A percentile compares a stretch with the other conserved stretches of the same genome.
phyloP scores from a whole-genome alignment of 2,329 filamentous ascomycete genomes.

The Phyllosticta capitalensis region DNA sequence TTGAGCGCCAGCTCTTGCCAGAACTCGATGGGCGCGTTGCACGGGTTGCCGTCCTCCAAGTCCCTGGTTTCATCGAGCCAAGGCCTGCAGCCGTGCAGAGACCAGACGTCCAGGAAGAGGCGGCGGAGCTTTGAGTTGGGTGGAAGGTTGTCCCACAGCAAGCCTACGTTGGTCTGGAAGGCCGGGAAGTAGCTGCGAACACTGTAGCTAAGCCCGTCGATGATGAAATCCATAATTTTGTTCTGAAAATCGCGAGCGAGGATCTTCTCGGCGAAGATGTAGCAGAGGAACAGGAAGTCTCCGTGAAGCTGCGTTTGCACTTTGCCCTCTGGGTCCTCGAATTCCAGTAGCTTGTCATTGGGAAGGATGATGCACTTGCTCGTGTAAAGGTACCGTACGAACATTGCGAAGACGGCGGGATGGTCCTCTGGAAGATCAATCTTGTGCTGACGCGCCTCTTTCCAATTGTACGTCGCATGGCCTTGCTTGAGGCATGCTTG shows the following conservation, averaged over 20 bases:
- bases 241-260: conserved; percentile 20
- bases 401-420: conserved; percentile 4
- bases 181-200: not conserved
- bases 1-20: not conserved
- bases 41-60: not conserved
- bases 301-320: not conserved
- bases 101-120: not conserved
- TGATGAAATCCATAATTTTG: conserved; percentile 15
- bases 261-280: conserved; percentile 17
- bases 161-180: not conserved
- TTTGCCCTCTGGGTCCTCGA: not conserved
- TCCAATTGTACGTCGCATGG: not conserved
- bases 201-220: conserved; percentile 4
- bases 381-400: conserved; percentile 12
- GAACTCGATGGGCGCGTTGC: not conserved
- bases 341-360: not conserved
- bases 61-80: not conserved
- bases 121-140: not conserved
- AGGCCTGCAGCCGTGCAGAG: not conserved
- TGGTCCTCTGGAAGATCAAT: not conserved
- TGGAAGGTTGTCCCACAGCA: not conserved
- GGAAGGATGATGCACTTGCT: not conserved
- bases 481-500: conserved; percentile 2
- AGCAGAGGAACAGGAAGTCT: conserved; percentile 13
- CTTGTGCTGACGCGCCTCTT: not conserved